Conservation (phyloP, 208 protist genomes). For the Leishmania turanica region DNA sequence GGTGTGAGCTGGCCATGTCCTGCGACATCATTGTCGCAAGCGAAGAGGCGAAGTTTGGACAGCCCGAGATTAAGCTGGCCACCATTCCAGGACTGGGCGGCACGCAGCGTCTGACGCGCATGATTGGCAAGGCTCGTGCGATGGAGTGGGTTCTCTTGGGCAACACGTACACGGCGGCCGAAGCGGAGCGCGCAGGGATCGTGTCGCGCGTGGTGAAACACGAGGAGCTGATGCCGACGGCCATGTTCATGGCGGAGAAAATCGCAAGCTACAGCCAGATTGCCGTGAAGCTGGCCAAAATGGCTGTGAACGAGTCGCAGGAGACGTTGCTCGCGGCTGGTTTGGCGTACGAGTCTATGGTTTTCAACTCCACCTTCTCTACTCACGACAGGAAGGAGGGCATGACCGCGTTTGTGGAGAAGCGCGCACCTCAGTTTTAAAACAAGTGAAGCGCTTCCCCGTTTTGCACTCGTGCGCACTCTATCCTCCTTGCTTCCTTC, state of each 20-base stretch:
- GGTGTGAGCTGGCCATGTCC: conserved; percentile 92
- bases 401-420: conserved; percentile 93
- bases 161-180: conserved; percentile 66
- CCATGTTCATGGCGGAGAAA: conserved; percentile 64
- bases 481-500: neutral
- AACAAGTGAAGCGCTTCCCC: conserved; percentile 39
- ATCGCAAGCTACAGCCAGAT: conserved; percentile 84
- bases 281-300: conserved; percentile 88
- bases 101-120: conserved; percentile 88
- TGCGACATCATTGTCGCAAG: conserved; percentile 91
- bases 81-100: conserved; percentile 95
- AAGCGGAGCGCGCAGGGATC: conserved; percentile 83
- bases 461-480: neutral
- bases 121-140: conserved; percentile 92
- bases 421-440: conserved; percentile 87
- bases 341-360: conserved; percentile 80
- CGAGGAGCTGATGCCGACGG: conserved; percentile 64
- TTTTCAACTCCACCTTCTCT: conserved; percentile 92
- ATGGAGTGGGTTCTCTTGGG: conserved; percentile 95
- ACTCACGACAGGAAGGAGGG: conserved; percentile 93
- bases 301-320: conserved; percentile 84
- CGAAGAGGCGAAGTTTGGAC: conserved; percentile 86
- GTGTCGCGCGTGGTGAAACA: conserved; percentile 88
- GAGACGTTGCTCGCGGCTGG: conserved; percentile 77
- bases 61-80: conserved; percentile 93